Evolutionary conservation across 495 filamentous ascomycete species (phyloP).

Genomic region (Peziza echinospora): DNA sequence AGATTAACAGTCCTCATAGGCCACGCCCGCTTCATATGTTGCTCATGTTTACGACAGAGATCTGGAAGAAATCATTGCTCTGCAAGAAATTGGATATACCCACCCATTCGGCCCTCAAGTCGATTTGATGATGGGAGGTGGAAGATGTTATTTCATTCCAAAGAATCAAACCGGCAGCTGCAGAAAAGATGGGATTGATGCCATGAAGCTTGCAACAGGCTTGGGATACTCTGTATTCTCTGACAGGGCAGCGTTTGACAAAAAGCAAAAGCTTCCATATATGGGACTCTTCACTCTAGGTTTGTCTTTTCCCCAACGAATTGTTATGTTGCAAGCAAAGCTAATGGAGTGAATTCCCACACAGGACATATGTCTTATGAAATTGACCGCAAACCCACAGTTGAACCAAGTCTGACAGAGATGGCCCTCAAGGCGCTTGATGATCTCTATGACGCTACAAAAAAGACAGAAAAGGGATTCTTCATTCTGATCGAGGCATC

Average conservation of each 20-base stretch:
- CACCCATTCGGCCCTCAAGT: slow-evolving; percentile 19
- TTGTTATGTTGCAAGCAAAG: neutral
- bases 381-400: slow-evolving; percentile 17
- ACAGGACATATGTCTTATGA: slow-evolving; percentile 22
- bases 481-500: slow-evolving; percentile 23
- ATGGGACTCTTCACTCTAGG: slow-evolving; percentile 19
- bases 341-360: slow-evolving; percentile 3
- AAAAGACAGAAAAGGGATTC: slow-evolving; percentile 18
- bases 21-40: slow-evolving; percentile 18
- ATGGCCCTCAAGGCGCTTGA: slow-evolving; percentile 20
- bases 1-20: slow-evolving; percentile 3
- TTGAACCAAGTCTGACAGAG: slow-evolving; percentile 20
- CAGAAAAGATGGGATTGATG: slow-evolving; percentile 19
- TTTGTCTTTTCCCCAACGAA: neutral
- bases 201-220: slow-evolving; percentile 13
- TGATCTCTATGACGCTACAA: slow-evolving; percentile 20
- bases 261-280: slow-evolving; percentile 18
- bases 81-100: slow-evolving; percentile 18
- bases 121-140: slow-evolving; percentile 22
- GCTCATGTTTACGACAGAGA: slow-evolving; percentile 20
- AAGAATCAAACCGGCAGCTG: slow-evolving; percentile 16
- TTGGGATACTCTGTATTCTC: slow-evolving; percentile 20
- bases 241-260: slow-evolving; percentile 19
- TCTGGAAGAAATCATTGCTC: slow-evolving; percentile 19
- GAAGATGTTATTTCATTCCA: slow-evolving; percentile 21